These are phyloP conservation scores for Botryotinia globosa DNA, from an alignment of 2,329 filamentous ascomycete genomes.

Conservation along the genomic window DNA sequence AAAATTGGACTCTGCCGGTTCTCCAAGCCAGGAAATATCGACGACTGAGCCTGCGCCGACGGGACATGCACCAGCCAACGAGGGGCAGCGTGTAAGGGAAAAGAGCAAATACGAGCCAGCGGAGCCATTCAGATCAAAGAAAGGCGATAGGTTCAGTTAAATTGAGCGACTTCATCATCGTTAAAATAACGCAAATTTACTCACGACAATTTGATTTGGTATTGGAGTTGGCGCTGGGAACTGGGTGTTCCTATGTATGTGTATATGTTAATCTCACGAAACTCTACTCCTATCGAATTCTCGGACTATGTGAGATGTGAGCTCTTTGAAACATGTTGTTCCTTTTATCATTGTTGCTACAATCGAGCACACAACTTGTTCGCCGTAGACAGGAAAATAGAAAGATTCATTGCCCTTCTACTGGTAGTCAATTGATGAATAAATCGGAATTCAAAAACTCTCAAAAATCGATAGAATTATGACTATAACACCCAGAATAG, in stretches of 20 bases:
- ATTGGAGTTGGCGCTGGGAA: constrained; percentile 12
- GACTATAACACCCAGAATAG: not conserved
- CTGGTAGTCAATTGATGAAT: not conserved
- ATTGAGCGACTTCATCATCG: not conserved
- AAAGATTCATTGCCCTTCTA: not conserved
- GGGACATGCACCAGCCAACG: constrained; percentile 71
- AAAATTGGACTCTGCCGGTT: constrained; percentile 55
- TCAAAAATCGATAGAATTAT: not conserved
- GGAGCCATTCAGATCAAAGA: constrained; percentile 71
- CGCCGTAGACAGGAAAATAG: not conserved
- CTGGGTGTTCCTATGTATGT: not conserved
- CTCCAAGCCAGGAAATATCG: constrained; percentile 66
- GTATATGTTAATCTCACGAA: constrained; percentile 5
- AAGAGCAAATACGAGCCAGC: constrained; percentile 89
- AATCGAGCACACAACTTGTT: no score
- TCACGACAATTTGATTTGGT: constrained; percentile 5
- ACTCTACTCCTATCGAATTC: constrained; percentile 11
- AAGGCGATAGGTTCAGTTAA: constrained; percentile 80
- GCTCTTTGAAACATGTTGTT: not conserved
- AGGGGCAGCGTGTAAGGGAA: constrained; percentile 63
- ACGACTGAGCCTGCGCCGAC: constrained; percentile 78
- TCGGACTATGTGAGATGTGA: not conserved
- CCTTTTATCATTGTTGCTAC: not conserved
- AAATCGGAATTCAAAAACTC: not conserved
- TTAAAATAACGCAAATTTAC: not conserved